These are phyloP conservation scores for Casuarina glauca DNA, from an alignment of 306 rosid species.

Conservation along the genomic window DNA sequence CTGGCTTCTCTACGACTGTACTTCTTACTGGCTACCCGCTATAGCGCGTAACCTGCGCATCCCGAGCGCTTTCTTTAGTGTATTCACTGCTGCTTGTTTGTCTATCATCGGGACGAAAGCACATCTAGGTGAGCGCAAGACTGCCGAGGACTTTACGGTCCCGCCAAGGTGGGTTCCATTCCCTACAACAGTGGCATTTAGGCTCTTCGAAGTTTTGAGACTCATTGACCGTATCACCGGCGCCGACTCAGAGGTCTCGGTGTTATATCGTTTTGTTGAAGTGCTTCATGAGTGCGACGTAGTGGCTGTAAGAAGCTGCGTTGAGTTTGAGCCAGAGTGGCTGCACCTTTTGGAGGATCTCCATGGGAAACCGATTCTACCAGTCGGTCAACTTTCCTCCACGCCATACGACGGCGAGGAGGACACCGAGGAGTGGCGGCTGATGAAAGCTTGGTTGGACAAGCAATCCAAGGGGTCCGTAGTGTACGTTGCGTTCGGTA, in stretches of 20 bases:
- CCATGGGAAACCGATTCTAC: constrained; percentile 11
- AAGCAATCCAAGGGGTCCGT: constrained; percentile 24
- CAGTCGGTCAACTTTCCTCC: constrained; percentile 19
- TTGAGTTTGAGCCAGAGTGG: constrained; percentile 23
- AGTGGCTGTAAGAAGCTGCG: constrained; percentile 18
- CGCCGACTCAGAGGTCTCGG: neutral
- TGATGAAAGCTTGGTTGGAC: constrained; percentile 37
- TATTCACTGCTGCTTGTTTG: neutral
- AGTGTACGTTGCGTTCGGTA: constrained; percentile 56
- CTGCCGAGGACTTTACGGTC: constrained; percentile 23
- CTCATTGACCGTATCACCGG: neutral
- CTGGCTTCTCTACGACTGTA: constrained; percentile 37
- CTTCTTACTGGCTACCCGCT: constrained; percentile 27
- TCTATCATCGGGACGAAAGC: neutral
- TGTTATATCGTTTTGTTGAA: neutral
- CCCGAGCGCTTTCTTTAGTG: constrained; percentile 26
- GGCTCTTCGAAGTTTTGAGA: constrained; percentile 30
- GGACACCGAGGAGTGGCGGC: neutral
- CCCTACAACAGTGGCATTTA: constrained; percentile 19
- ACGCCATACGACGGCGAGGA: neutral
- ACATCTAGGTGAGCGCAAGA: neutral
- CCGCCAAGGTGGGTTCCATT: constrained; percentile 41
- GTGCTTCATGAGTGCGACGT: neutral
- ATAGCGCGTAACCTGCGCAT: constrained; percentile 19
- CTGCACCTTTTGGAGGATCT: neutral